These are phyloP conservation scores for Talaromyces piceae DNA, from an alignment of 2,329 filamentous ascomycete species.

Conservation along the genomic window DNA sequence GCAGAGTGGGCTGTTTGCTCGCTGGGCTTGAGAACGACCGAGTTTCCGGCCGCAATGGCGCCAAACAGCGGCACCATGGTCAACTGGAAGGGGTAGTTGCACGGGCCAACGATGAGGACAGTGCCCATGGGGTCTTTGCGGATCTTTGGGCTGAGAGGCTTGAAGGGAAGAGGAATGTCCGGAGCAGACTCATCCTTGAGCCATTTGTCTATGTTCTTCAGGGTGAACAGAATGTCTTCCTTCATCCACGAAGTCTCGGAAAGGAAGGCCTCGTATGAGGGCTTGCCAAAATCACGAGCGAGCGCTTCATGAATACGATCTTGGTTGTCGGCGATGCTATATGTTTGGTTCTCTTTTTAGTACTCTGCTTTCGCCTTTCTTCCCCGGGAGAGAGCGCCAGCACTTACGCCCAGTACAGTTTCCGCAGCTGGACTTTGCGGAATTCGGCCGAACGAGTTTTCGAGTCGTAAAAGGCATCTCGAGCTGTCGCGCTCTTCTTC, in stretches of 20 bases:
- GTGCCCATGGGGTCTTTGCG: conserved; percentile 81
- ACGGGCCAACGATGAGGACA: conserved; percentile 80
- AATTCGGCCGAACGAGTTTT: conserved; percentile 78
- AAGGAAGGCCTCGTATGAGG: conserved; percentile 63
- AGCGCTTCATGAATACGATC: conserved; percentile 67
- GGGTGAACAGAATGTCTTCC: conserved; percentile 72
- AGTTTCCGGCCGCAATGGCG: conserved; percentile 87
- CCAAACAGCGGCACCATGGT: conserved; percentile 72
- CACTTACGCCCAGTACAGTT: conserved; percentile 82
- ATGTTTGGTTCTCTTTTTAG: not conserved
- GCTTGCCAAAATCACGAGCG: conserved; percentile 70
- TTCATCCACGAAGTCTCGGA: conserved; percentile 71
- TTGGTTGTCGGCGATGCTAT: conserved; percentile 64
- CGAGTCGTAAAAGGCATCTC: conserved; percentile 65
- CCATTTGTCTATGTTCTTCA: conserved; percentile 73
- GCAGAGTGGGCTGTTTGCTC: conserved; percentile 72
- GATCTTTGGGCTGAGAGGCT: conserved; percentile 64
- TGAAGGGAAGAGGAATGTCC: conserved; percentile 62
- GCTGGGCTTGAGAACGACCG: conserved; percentile 82
- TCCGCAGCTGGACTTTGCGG: conserved; percentile 77
- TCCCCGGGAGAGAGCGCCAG: conserved; percentile 16
- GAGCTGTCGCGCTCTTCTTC: conserved; percentile 51
- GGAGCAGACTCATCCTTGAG: conserved; percentile 69
- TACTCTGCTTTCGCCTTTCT: not conserved
- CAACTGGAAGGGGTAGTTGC: conserved; percentile 88